These are phyloP conservation scores for Ilex aquifolium DNA, from an alignment of 257 asterid species.

Conservation along the genomic window DNA sequence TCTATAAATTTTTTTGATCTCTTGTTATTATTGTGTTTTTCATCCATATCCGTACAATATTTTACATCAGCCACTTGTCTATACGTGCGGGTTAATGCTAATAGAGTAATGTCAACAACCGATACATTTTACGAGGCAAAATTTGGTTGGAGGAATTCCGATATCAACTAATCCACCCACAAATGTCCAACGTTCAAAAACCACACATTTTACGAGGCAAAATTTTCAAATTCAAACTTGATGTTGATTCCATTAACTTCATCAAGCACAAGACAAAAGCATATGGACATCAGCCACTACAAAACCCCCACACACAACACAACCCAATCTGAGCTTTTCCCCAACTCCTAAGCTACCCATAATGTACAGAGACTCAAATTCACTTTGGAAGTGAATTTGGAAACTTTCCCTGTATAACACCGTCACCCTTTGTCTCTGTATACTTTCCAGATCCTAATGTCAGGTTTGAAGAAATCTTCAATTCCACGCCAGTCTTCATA, in stretches of 20 bases:
- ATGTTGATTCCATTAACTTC: conserved; percentile 32
- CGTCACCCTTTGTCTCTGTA: neutral
- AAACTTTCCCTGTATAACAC: neutral
- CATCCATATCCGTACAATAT: too few species aligned
- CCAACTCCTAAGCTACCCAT: too few species aligned
- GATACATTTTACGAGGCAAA: too few species aligned
- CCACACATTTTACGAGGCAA: conserved; percentile 32
- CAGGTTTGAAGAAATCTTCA: conserved; percentile 43
- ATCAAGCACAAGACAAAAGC: conserved; percentile 26
- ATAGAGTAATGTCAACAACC: too few species aligned
- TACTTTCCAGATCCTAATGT: conserved; percentile 18
- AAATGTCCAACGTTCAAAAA: conserved; percentile 3
- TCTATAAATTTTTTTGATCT: too few species aligned
- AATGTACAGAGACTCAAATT: too few species aligned
- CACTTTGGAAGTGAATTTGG: too few species aligned
- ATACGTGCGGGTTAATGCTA: too few species aligned
- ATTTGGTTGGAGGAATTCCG: too few species aligned
- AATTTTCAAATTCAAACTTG: conserved; percentile 69
- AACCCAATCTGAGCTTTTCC: too few species aligned
- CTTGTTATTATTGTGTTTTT: too few species aligned
- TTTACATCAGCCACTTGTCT: too few species aligned
- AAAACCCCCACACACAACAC: conserved; percentile 5
- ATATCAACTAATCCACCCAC: neutral
- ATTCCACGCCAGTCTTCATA: conserved; percentile 40
- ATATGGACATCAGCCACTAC: conserved; percentile 10